phyloP scores from a whole-genome alignment of 805 yeast species.

The Barnettozyma botsteinii region DNA sequence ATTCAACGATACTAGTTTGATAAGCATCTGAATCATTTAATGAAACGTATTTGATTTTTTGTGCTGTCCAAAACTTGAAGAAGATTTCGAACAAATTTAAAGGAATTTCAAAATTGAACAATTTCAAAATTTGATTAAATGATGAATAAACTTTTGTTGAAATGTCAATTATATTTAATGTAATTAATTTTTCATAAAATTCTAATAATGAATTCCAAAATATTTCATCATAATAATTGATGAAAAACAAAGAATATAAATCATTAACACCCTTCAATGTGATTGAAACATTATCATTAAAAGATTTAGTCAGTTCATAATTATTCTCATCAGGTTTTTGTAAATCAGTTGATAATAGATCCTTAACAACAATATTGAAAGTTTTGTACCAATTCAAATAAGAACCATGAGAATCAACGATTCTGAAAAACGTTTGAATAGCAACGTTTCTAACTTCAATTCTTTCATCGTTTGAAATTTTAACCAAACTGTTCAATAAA shows the following conservation, averaged over 20 bases:
- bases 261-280: constrained; percentile 62
- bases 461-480: constrained; percentile 57
- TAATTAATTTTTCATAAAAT: constrained; percentile 40
- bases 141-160: constrained; percentile 52
- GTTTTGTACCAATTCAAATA: constrained; percentile 65
- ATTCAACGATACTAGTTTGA: constrained; percentile 55
- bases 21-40: constrained; percentile 33
- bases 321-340: constrained; percentile 16
- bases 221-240: constrained; percentile 26
- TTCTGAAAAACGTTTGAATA: constrained; percentile 79
- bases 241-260: constrained; percentile 49
- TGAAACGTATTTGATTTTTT: constrained; percentile 40
- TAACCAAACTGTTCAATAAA: constrained; percentile 54
- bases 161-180: constrained; percentile 43
- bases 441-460: constrained; percentile 87
- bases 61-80: constrained; percentile 46
- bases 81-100: constrained; percentile 32
- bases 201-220: constrained; percentile 56
- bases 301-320: constrained; percentile 32
- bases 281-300: constrained; percentile 58
- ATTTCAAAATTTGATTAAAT: constrained; percentile 40
- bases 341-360: constrained; percentile 32
- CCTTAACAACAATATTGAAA: constrained; percentile 54
- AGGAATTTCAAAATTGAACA: constrained; percentile 28
- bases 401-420: constrained; percentile 65